These are phyloP conservation scores for Scolecobasidium constrictum DNA, from an alignment of 2,329 filamentous ascomycete genomes.

Conservation along the genomic window DNA sequence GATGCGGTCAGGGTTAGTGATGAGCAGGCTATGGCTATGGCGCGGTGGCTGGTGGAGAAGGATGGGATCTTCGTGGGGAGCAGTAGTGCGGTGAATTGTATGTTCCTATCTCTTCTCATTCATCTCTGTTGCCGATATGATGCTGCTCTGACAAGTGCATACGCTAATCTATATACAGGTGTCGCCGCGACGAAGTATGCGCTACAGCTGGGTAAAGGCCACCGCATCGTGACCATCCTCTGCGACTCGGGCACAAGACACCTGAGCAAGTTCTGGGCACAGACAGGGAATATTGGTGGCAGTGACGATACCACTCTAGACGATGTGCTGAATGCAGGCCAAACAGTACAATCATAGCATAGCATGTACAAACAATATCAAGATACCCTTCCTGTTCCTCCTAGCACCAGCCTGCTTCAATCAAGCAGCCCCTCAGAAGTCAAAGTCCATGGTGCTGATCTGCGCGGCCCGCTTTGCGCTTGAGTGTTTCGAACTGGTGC, in stretches of 20 bases:
- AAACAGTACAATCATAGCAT: background rate
- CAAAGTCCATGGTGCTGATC: too few species aligned
- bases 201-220: slow-evolving; percentile 49
- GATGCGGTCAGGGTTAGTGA: slow-evolving; percentile 85
- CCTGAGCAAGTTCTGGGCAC: slow-evolving; percentile 76
- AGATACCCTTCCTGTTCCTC: too few species aligned
- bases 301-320: slow-evolving; percentile 42
- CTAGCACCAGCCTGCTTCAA: too few species aligned
- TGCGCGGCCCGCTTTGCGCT: too few species aligned
- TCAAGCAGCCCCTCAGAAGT: too few species aligned
- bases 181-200: slow-evolving; percentile 64
- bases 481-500: too few species aligned
- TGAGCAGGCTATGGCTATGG: slow-evolving; percentile 83
- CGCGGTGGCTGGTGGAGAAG: slow-evolving; percentile 89
- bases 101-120: too few species aligned
- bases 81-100: slow-evolving; percentile 91
- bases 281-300: slow-evolving; percentile 53
- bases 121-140: background rate
- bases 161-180: slow-evolving; percentile 17
- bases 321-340: slow-evolving; percentile 36
- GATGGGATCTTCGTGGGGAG: slow-evolving; percentile 93
- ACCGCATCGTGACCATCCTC: slow-evolving; percentile 66
- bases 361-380: too few species aligned
- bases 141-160: too few species aligned
- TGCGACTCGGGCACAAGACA: slow-evolving; percentile 70